Evolutionary conservation across 805 yeast genomes (phyloP), one percentile per base, ranked within the genome.

Genomic region (Cyberlindnera maritima): DNA sequence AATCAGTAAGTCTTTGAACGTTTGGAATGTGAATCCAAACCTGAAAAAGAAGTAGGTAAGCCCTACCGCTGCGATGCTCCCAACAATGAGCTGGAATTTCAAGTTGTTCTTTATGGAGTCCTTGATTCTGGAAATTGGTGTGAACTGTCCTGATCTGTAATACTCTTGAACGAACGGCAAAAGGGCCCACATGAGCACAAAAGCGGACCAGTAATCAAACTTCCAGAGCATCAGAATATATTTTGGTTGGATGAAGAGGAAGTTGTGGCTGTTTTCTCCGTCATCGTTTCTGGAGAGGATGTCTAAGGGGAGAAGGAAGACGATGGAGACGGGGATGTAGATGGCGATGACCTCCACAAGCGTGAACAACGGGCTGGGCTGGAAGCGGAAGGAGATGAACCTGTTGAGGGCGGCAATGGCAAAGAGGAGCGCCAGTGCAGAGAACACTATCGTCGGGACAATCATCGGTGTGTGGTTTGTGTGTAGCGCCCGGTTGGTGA

Each of bases 121-220:
- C 44, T 65, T 68, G 43, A 86, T 60, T 48, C 76, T 69, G 15
- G 67, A 66, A 6, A 62, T 48, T 6, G 71, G 70, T 35, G 75
- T 76, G 57, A 72, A 77, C 60, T 82, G 76, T 10, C 96, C 95
- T 2, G 88, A 81, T 41, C 80, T 77, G 55, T 80, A 83, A 69
- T 77, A 88, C 55, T 82, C 83, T 61, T 88, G 94, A 21, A 85
- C 68, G 29, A 83, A 66, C 0, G 96, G 96, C 41, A 88, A 63
- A 1, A 86, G 52, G 7, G 79, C 66, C 96, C 96, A 88, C 36
- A 95, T 88, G 45, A 88, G 66, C n/a, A 73, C 59, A 57, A 88
- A 88, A 0, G 95, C 85, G 10, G 78, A 66, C 96, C 96, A 88
- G 63, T 88, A 88, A 44, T 84, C 81, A 39, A 79, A 58, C 56